A percentile compares a stretch with the other conserved stretches of the same genome.
These are phyloP conservation scores for Nakataea oryzae DNA, from an alignment of 2,329 filamentous ascomycete species.

Conservation along the genomic window DNA sequence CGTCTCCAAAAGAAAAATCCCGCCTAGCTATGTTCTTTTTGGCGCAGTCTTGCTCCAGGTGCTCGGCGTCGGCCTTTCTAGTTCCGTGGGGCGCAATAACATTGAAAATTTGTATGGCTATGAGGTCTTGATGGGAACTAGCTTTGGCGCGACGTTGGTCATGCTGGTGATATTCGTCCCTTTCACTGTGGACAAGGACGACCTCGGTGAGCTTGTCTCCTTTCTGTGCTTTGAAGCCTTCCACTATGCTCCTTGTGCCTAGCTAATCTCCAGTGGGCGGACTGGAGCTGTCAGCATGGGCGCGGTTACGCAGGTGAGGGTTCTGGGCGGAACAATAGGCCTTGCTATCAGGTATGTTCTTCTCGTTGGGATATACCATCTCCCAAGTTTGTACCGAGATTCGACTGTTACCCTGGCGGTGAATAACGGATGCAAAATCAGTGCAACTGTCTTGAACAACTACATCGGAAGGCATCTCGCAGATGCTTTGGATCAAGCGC, in stretches of 20 bases:
- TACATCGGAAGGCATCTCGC: neutral
- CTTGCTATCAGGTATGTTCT: neutral
- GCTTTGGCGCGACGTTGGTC: neutral
- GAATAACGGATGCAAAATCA: neutral
- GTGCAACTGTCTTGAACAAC: neutral
- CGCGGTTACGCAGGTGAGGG: neutral
- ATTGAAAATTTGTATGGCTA: neutral
- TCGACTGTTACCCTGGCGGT: neutral
- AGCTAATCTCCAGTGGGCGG: neutral
- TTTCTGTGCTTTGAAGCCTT: neutral
- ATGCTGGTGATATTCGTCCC: neutral
- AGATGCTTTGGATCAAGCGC: neutral
- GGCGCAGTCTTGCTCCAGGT: neutral
- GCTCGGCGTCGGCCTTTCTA: neutral
- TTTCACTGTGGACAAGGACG: neutral
- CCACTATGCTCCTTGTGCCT: neutral
- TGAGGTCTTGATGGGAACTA: conserved; percentile 1
- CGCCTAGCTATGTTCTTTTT: neutral
- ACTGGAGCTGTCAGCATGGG: conserved; percentile 1
- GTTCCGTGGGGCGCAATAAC: neutral
- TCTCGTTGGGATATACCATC: neutral
- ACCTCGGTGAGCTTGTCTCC: neutral
- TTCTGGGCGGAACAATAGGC: conserved; percentile 1
- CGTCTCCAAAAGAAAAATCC: conserved; percentile 11
- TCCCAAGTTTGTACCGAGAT: neutral